Evolutionary conservation across 371 early-diverging fungal genomes (phyloP).

Genomic region (Blyttiomyces sp.): DNA sequence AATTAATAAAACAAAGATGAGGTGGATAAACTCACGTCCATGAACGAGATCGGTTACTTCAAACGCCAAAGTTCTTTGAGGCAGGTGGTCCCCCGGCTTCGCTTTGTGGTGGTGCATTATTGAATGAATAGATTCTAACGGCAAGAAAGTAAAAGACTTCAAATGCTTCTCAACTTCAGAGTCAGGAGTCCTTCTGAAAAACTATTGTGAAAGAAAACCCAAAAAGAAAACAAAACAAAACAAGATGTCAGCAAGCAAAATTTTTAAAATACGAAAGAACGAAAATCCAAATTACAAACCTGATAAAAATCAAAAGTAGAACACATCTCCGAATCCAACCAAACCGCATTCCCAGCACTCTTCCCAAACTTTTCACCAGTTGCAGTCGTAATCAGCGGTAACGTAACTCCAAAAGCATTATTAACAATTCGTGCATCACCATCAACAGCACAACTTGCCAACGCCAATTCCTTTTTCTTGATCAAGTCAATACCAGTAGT

Average conservation of each 20-base stretch:
- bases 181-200: constrained; percentile 82
- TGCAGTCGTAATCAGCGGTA: constrained; percentile 83
- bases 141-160: constrained; percentile 76
- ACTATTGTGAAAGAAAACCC: constrained; percentile 39
- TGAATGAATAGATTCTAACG: constrained; percentile 51
- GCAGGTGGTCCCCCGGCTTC: constrained; percentile 60
- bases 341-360: constrained; percentile 92
- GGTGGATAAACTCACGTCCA: constrained; percentile 54
- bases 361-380: constrained; percentile 95
- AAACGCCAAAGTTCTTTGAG: constrained; percentile 73
- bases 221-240: not conserved
- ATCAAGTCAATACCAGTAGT: constrained; percentile 91
- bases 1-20: not conserved
- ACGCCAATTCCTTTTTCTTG: constrained; percentile 46
- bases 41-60: constrained; percentile 89
- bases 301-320: constrained; percentile 90
- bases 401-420: constrained; percentile 84
- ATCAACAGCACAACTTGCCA: not conserved
- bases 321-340: constrained; percentile 79
- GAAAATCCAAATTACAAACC: constrained; percentile 39
- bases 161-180: constrained; percentile 72
- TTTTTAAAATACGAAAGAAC: too few relatives aligned
- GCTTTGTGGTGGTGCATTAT: constrained; percentile 65
- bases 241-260: too few relatives aligned
- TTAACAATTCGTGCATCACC: constrained; percentile 5